These are phyloP conservation scores for Tuber melanosporum DNA, from an alignment of 495 filamentous ascomycete species.

Conservation along the genomic window DNA sequence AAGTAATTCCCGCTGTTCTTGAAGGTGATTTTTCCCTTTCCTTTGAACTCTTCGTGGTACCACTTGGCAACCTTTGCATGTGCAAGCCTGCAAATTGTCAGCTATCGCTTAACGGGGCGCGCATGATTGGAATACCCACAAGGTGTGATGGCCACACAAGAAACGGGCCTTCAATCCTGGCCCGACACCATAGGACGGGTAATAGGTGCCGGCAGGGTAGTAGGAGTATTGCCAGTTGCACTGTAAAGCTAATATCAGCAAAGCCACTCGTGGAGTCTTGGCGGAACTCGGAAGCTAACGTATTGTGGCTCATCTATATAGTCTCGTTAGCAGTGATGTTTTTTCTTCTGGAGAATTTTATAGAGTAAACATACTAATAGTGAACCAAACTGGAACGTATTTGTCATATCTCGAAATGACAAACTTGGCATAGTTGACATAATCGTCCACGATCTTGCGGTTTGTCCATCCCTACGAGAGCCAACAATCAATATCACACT, in stretches of 20 bases:
- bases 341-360: conserved; percentile 19
- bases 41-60: conserved; percentile 47
- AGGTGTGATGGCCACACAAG: conserved; percentile 45
- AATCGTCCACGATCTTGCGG: conserved; percentile 45
- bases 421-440: conserved; percentile 46
- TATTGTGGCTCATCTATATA: conserved; percentile 43
- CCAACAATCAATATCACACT: conserved; percentile 12
- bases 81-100: conserved; percentile 33
- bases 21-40: conserved; percentile 44
- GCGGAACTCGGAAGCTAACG: conserved; percentile 8
- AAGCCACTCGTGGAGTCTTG: neutral
- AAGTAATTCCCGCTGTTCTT: conserved; percentile 46
- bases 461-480: conserved; percentile 42
- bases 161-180: conserved; percentile 37
- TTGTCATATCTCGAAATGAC: conserved; percentile 46
- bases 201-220: conserved; percentile 43
- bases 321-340: conserved; percentile 15
- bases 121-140: conserved; percentile 17
- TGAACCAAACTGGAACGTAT: conserved; percentile 47
- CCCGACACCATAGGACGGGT: conserved; percentile 41
- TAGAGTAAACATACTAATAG: conserved; percentile 40
- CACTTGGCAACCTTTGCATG: conserved; percentile 46
- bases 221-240: conserved; percentile 44
- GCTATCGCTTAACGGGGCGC: neutral
- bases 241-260: conserved; percentile 14